phyloP scores from a whole-genome alignment of 768 basidiomycete genomes.

The Podaxis sp. region DNA sequence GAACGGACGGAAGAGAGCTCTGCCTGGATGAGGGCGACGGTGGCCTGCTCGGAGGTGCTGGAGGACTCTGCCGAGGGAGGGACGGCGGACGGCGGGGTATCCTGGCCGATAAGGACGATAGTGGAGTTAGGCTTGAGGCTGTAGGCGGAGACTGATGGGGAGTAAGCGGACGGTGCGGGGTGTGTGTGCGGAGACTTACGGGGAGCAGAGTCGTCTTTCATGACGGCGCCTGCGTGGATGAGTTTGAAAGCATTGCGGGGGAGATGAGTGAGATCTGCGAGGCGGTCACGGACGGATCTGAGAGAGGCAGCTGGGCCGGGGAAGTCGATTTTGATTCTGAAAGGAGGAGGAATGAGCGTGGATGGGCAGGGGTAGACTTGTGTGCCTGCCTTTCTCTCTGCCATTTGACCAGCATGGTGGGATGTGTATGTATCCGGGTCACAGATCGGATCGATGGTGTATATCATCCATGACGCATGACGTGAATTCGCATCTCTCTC shows the following conservation, averaged over 20 bases:
- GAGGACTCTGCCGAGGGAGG: slow-evolving; percentile 19
- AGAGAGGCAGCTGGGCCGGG: slow-evolving; percentile 64
- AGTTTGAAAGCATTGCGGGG: slow-evolving; percentile 75
- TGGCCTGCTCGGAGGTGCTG: slow-evolving; percentile 47
- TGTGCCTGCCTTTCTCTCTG: slow-evolving; percentile 29
- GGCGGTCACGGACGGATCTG: slow-evolving; percentile 50
- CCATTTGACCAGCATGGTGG: slow-evolving; percentile 38
- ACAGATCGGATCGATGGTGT: slow-evolving; percentile 9
- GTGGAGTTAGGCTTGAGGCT: slow-evolving; percentile 66
- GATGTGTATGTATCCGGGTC: background rate
- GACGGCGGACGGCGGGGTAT: slow-evolving; percentile 28
- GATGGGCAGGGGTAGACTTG: background rate
- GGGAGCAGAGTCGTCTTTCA: slow-evolving; percentile 77
- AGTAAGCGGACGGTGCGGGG: slow-evolving; percentile 15
- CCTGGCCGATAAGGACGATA: slow-evolving; percentile 61
- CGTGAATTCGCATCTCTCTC: background rate
- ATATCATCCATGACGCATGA: slow-evolving; percentile 20
- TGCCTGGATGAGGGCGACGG: slow-evolving; percentile 53
- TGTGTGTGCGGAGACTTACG: slow-evolving; percentile 37
- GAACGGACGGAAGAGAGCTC: slow-evolving; percentile 53
- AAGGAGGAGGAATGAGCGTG: background rate
- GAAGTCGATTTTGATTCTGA: slow-evolving; percentile 41
- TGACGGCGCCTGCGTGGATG: slow-evolving; percentile 86
- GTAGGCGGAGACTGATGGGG: slow-evolving; percentile 62
- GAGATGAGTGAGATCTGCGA: slow-evolving; percentile 78